phyloP scores from a whole-genome alignment of 495 filamentous ascomycete genomes.

The Physcia stellaris region DNA sequence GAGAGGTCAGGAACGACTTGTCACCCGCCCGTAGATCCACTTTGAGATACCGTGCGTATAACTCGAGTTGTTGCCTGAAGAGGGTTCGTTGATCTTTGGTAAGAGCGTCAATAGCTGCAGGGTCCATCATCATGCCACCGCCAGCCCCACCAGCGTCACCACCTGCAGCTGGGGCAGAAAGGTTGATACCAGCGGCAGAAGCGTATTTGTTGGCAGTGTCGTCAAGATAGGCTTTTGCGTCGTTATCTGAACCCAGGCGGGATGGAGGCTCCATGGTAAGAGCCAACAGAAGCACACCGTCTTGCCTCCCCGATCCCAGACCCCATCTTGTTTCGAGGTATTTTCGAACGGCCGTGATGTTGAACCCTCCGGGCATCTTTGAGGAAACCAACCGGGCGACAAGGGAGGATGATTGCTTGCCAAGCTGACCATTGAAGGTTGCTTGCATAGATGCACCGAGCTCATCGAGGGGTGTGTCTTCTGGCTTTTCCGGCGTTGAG shows the following conservation, averaged over 20 bases:
- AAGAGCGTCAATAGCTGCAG: slow-evolving; percentile 87
- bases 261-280: slow-evolving; percentile 85
- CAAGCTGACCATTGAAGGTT: slow-evolving; percentile 94
- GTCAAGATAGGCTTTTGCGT: slow-evolving; percentile 86
- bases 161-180: slow-evolving; percentile 62
- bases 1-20: slow-evolving; percentile 73
- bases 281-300: slow-evolving; percentile 76
- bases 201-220: slow-evolving; percentile 84
- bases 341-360: slow-evolving; percentile 88
- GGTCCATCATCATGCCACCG: slow-evolving; percentile 97
- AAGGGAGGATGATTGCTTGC: slow-evolving; percentile 89
- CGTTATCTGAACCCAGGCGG: slow-evolving; percentile 75
- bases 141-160: slow-evolving; percentile 60
- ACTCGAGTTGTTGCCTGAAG: slow-evolving; percentile 95
- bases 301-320: slow-evolving; percentile 73
- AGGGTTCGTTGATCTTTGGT: slow-evolving; percentile 90
- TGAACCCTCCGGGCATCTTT: slow-evolving; percentile 99
- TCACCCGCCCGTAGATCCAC: slow-evolving; percentile 91
- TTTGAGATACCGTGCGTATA: slow-evolving; percentile 91
- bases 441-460: slow-evolving; percentile 91
- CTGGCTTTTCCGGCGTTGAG: slow-evolving; percentile 93
- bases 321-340: slow-evolving; percentile 93
- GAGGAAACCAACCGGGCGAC: slow-evolving; percentile 91
- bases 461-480: slow-evolving; percentile 94
- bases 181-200: slow-evolving; percentile 64